phyloP scores from a whole-genome alignment of 768 basidiomycete species.

The Erythrobasidium yunnanense region DNA sequence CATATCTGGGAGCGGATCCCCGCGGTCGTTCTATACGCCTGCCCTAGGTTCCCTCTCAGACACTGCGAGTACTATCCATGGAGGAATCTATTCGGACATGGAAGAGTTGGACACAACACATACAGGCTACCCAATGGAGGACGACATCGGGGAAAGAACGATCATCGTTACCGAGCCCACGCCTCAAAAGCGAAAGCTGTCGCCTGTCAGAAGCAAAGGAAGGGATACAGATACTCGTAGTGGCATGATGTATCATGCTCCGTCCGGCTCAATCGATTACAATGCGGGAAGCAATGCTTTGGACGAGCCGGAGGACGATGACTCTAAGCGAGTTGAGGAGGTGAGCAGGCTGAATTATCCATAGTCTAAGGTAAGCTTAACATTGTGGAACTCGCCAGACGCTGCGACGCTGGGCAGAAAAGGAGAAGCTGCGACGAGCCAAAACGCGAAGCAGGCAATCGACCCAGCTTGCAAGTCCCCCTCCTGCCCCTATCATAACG shows the following conservation, averaged over 20 bases:
- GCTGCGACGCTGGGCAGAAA: constrained; percentile 14
- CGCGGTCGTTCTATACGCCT: constrained; percentile 16
- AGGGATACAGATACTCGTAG: not conserved
- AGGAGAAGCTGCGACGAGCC: constrained; percentile 21
- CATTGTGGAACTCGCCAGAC: not conserved
- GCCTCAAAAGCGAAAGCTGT: not conserved
- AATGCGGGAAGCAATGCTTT: not conserved
- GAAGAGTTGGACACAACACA: not conserved
- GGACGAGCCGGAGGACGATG: not conserved
- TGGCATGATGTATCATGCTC: not conserved
- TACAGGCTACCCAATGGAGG: not conserved
- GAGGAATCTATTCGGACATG: not conserved
- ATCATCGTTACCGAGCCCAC: not conserved
- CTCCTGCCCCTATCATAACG: not conserved
- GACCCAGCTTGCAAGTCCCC: not conserved
- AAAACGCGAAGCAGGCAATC: constrained; percentile 9
- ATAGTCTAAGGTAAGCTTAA: not conserved
- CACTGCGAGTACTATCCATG: not conserved
- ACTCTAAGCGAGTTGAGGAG: constrained; percentile 11
- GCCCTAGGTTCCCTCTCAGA: constrained; percentile 1
- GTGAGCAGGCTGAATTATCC: not conserved
- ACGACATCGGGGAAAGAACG: constrained; percentile 18
- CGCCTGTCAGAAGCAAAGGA: not conserved
- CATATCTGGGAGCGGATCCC: not conserved
- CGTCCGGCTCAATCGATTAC: not conserved